These are phyloP conservation scores for Yamadazyma trypodendri DNA, from an alignment of 1,139 yeast genomes.

Conservation along the genomic window DNA sequence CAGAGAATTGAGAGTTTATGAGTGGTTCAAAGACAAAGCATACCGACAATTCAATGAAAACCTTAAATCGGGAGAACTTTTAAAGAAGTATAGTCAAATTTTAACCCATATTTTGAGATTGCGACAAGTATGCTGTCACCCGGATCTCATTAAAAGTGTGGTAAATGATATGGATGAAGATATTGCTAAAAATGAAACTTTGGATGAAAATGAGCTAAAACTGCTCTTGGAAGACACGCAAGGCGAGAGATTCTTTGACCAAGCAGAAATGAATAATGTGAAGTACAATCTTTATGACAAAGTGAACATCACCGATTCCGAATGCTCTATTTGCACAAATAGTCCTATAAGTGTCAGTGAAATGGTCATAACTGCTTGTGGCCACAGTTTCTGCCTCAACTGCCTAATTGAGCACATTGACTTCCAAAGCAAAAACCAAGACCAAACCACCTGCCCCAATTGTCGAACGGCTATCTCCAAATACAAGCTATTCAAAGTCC, in stretches of 20 bases:
- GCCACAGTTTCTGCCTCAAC: constrained; percentile 72
- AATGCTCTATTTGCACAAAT: constrained; percentile 83
- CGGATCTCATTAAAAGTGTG: constrained; percentile 52
- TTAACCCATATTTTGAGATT: constrained; percentile 79
- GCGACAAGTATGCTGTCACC: constrained; percentile 88
- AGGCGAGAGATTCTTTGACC: constrained; percentile 35
- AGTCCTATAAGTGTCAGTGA: constrained; percentile 57
- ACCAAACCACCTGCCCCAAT: constrained; percentile 53
- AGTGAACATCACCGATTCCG: constrained; percentile 45
- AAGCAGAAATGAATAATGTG: constrained; percentile 27
- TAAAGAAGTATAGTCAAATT: constrained; percentile 74
- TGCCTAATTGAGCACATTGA: constrained; percentile 75
- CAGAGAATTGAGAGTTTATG: constrained; percentile 65
- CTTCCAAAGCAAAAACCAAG: constrained; percentile 30
- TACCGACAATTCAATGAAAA: constrained; percentile 64
- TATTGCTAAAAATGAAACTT: constrained; percentile 19
- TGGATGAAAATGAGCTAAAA: constrained; percentile 17
- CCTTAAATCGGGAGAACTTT: constrained; percentile 63
- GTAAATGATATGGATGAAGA: constrained; percentile 42
- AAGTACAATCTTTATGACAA: constrained; percentile 26
- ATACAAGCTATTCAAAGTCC: constrained; percentile 41
- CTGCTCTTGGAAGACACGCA: constrained; percentile 16
- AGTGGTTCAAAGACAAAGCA: constrained; percentile 69
- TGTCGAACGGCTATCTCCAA: constrained; percentile 50
- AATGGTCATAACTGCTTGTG: constrained; percentile 72